Base-by-base conservation (phyloP, 1,284 basidiomycete genomes). In the Apiotrichum porosum region DNA sequence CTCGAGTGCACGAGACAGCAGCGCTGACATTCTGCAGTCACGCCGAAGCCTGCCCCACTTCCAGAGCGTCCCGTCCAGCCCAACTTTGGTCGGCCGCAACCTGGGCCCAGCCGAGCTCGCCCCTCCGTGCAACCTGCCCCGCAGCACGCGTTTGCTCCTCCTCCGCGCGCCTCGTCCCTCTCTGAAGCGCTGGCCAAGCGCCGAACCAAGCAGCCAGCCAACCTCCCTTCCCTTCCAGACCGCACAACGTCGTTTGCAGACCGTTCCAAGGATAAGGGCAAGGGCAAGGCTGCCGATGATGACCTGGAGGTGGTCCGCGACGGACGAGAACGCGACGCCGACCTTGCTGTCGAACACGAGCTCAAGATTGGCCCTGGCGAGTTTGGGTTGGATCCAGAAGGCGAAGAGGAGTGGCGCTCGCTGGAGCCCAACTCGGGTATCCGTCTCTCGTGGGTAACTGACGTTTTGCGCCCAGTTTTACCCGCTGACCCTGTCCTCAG, bases 361-460 rank as follows among this genome's bases (percentile, higher is more conserved):
- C 77, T 97, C 4, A 71, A 80, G 50, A 75, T 81, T 34, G 91
- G 91, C 0, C 89, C 91, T 4, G 76, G 76, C 32, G 82, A 88
- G 37, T 84, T 72, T 45, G 69, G 68, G 0, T 47, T 37, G 9
- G 71, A 72, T 49, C 61, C 68, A 0, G 66, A 70, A 26, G 72
- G 72, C 1, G 66, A 61, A 21, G 54, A 67, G 2, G 64, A 77
- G 19, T 95, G 91, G 65, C 76, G 83, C 48, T 78, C 75, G 44
- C 63, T 90, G 1, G 92, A 97, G 65, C 92, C 92, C 1, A 86
- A 93, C 72, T 92, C 89, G 30, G 81, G 83, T 3, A 92, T 94
- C 43, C 78, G 84, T 36, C 77, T 97, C n/a, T 78, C 73, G 89
- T 93, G 67, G n/a, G n/a, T n/a, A n/a, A n/a, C n/a, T n/a, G n/a